phyloP scores from a whole-genome alignment of 805 yeast species.

The Saturnispora zaruensis region DNA sequence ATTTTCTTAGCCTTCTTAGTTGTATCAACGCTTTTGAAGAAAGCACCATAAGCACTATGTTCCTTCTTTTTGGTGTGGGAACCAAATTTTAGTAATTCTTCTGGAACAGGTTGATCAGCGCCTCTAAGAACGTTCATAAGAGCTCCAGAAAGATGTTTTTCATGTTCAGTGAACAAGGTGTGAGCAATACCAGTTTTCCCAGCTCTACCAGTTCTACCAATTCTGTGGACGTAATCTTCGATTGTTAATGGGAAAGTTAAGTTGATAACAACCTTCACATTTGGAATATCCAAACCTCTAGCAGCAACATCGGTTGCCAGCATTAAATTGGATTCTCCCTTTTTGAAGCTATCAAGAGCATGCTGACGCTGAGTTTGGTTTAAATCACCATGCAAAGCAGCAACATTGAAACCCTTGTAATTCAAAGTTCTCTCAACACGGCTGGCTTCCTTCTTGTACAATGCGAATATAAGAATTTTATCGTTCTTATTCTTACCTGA shows the following conservation, averaged over 20 bases:
- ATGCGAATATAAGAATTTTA: conserved; percentile 83
- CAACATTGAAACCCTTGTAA: conserved; percentile 68
- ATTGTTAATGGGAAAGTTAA: conserved; percentile 93
- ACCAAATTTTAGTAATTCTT: conserved; percentile 87
- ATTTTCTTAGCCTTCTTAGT: conserved; percentile 81
- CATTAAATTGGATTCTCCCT: conserved; percentile 64
- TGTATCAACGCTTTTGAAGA: conserved; percentile 87
- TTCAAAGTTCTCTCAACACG: conserved; percentile 73
- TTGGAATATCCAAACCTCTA: conserved; percentile 95
- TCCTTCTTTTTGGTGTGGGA: conserved; percentile 97
- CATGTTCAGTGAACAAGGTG: conserved; percentile 93
- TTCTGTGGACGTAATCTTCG: conserved; percentile 88
- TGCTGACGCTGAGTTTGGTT: conserved; percentile 85
- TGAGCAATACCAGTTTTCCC: conserved; percentile 90
- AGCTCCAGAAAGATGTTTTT: conserved; percentile 93
- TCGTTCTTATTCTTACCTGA: conserved; percentile 57
- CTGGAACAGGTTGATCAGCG: conserved; percentile 94
- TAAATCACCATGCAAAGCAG: conserved; percentile 95
- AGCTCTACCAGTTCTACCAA: conserved; percentile 97
- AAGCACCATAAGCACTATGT: conserved; percentile 97
- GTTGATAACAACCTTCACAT: conserved; percentile 92
- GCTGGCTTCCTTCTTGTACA: conserved; percentile 94
- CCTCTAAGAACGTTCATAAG: conserved; percentile 85
- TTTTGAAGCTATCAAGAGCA: conserved; percentile 79
- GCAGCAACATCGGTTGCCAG: conserved; percentile 99